Evolutionary conservation across 306 rosid genomes (phyloP).

Genomic region (Begonia peltatifolia): DNA sequence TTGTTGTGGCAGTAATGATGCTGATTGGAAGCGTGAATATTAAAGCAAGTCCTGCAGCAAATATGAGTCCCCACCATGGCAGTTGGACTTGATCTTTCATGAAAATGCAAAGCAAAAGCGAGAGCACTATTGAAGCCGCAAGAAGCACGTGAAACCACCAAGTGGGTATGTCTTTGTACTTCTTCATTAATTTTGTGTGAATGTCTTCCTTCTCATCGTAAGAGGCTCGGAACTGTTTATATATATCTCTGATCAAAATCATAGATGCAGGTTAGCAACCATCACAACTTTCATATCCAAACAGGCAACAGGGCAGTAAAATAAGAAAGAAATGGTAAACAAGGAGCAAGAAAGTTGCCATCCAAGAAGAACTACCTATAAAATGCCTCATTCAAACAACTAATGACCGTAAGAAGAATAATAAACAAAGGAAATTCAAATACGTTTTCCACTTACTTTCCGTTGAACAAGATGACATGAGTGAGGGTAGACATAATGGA

Average conservation of each 20-base stretch:
- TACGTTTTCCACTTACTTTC: constrained; percentile 25
- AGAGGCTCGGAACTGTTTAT: constrained; percentile 35
- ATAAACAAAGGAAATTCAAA: no score
- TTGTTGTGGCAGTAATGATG: constrained; percentile 46
- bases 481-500: constrained; percentile 55
- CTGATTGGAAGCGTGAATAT: constrained; percentile 10
- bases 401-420: no score
- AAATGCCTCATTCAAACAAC: no score
- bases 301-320: no score
- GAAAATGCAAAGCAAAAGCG: constrained; percentile 17
- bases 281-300: no score
- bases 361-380: no score
- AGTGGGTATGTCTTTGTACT: constrained; percentile 54
- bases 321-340: no score
- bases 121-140: constrained; percentile 23
- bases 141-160: constrained; percentile 71
- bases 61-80: constrained; percentile 12
- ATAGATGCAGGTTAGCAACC: no score
- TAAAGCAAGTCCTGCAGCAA: constrained; percentile 6
- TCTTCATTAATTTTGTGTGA: constrained; percentile 61
- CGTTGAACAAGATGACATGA: constrained; percentile 56
- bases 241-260: constrained; percentile 38
- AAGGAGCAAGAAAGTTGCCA: no score
- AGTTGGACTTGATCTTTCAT: constrained; percentile 5
- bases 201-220: constrained; percentile 40